Base-by-base conservation (phyloP, 1,284 basidiomycete species). In the Pascua sp. region DNA sequence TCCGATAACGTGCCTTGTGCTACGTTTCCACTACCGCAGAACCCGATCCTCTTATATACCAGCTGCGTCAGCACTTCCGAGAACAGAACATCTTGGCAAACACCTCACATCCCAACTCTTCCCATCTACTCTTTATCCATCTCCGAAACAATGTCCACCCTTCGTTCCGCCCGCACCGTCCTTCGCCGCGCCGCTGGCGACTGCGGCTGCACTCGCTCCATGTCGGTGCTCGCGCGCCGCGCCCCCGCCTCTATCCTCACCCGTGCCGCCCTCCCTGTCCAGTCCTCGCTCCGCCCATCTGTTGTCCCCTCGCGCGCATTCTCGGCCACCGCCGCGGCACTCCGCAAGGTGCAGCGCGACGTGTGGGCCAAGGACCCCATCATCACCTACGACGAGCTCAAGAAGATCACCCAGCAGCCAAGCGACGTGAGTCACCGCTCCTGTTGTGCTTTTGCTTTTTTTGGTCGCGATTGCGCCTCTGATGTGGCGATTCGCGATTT, bases 311-410 rank as follows among this genome's bases (percentile, higher is more conserved):
- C 11, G 12, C 46, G 56, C 47, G 43, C 38, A 12, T 47, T 59
- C 57, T 37, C 37, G 40, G 11, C 49, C 24, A 38, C 48, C 36
- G 42, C 47, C 18, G 15, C 53, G 7, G 16, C 42, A 54, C 37
- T 9, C n/a, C 42, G 24, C 42, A 42, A 49, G 36, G 40, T 51
- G 49, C 37, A 61, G 42, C 60, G 60, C 24, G 49, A 50, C 46
- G 59, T 58, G 5, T 76, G 71, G 70, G 73, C 72, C 4, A 58
- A 61, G 42, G 56, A 71, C 17, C 84, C 83, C 40, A 79, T 85
- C 37, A 78, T 97, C 52, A 81, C 82, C 0, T 98, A 96, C 72
- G 85, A 88, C 39, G 85, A 93, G 64, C 80, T 98, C 49, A 90
- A 96, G 77, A 86, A 87, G 1, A 84, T 85, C 65, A 91, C 91